Base-by-base conservation (phyloP, 2,329 filamentous ascomycete genomes). In the Leptographium lundbergii region DNA sequence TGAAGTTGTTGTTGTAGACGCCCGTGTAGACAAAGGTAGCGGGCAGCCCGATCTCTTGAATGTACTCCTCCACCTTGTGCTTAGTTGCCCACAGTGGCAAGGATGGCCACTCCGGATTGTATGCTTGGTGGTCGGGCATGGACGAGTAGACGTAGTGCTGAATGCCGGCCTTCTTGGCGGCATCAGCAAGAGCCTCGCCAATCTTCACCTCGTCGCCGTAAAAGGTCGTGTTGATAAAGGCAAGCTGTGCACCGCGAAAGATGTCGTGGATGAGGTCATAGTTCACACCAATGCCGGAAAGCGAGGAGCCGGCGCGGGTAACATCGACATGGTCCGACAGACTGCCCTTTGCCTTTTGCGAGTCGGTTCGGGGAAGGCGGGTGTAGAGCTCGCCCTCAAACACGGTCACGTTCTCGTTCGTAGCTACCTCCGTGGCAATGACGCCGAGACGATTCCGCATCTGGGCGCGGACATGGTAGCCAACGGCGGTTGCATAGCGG, bases 1-100 rank as follows among this genome's bases (percentile, higher is more conserved):
- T 97, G 73, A 97, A 99, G 71, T 99, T 97, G 74, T 97, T 97
- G 78, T 97, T 96, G 78, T 97, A 99, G 67, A 96, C 96, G 61
- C 92, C 94, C 11, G 91, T 90, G 72, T 96, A 96, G 64, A 96
- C 86, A 71, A 96, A 97, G 0, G 92, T 97, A 1, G 91, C 85
- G 0, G 89, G 89, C 13, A 96, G 78, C 11, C 85, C 85, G 48
- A 96, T 81, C 69, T 90, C 82, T 60, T 89, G 84, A 57, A 96
- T 81, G 71, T 97, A 95, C 58, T 94, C 88, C 73, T 97, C 94
- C 50, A 97, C 87, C 56, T 88, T 86, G 72, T 95, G 91, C 73
- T 99, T 99, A 62, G 87, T 86, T 5, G 88, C 85, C 92, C 94
- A 99, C 57, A 96, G 80, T 0, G 94, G 94, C 56, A 96, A 75